phyloP scores from a whole-genome alignment of 306 rosid genomes.

The Prunus campanulata region DNA sequence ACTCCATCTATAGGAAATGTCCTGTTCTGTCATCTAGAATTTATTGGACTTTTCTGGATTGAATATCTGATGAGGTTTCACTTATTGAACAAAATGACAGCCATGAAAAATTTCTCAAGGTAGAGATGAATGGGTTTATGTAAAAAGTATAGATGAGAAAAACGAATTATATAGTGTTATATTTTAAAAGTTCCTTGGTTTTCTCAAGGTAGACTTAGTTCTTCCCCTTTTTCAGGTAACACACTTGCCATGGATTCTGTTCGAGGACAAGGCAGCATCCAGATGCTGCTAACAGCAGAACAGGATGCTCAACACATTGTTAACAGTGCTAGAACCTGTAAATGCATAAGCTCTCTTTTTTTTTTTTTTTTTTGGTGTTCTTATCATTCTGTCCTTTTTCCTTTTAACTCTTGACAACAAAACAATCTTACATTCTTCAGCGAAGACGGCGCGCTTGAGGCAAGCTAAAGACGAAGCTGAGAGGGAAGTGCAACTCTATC shows the following conservation, averaged over 20 bases:
- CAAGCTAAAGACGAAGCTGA: constrained; percentile 80
- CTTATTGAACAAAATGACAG: too few species aligned
- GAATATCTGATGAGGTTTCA: too few species aligned
- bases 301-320: constrained; percentile 83
- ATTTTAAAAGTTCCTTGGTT: too few species aligned
- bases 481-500: constrained; percentile 50
- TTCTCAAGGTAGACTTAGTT: not conserved
- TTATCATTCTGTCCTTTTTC: not conserved
- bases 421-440: constrained; percentile 30
- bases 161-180: too few species aligned
- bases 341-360: not conserved
- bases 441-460: constrained; percentile 59
- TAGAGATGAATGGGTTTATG: too few species aligned
- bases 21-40: too few species aligned
- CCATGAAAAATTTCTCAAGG: too few species aligned
- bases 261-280: constrained; percentile 88
- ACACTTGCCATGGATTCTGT: constrained; percentile 51
- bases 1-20: too few species aligned
- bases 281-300: constrained; percentile 76
- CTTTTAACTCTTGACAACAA: not conserved
- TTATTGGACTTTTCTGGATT: too few species aligned
- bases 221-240: not conserved
- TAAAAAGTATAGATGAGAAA: too few species aligned
- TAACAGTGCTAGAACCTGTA: constrained; percentile 69
- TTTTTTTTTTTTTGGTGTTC: not conserved